Conservation (phyloP, 1,284 basidiomycete species). For the Cystobasidiaceae sp. region DNA sequence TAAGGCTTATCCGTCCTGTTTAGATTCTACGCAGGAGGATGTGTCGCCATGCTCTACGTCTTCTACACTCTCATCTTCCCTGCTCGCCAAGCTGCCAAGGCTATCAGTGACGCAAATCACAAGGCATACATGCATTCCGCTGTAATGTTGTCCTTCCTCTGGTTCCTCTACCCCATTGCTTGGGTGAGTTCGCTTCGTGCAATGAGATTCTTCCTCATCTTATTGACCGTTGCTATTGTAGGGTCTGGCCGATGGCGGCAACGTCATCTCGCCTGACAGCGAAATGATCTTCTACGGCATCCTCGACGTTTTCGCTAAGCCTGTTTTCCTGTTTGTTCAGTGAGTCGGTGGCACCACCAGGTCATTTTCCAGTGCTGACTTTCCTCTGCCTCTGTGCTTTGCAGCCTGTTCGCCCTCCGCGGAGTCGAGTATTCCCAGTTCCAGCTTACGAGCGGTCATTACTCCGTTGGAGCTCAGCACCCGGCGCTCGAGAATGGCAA, state of each 20-base stretch:
- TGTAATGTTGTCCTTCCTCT: conserved; percentile 52
- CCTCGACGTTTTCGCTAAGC: conserved; percentile 56
- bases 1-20: too few relatives aligned
- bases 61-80: conserved; percentile 49
- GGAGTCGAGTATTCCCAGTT: conserved; percentile 11
- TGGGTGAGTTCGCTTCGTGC: too few relatives aligned
- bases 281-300: conserved; percentile 58
- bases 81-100: conserved; percentile 47
- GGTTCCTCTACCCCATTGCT: conserved; percentile 54
- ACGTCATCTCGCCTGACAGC: conserved; percentile 50
- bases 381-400: not conserved
- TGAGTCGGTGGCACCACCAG: not conserved
- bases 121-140: conserved; percentile 50
- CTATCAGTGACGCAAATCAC: conserved; percentile 48
- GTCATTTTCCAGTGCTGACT: not conserved
- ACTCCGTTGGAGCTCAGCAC: conserved; percentile 16
- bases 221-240: not conserved
- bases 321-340: conserved; percentile 43
- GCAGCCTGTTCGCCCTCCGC: conserved; percentile 8
- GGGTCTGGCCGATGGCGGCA: conserved; percentile 46
- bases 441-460: conserved; percentile 25
- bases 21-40: conserved; percentile 53
- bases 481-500: too few relatives aligned
- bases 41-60: conserved; percentile 53
- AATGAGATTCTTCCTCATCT: too few relatives aligned